Evolutionary conservation across 2,329 filamentous ascomycete genomes (phyloP).

Genomic region (Aspergillus persii): DNA sequence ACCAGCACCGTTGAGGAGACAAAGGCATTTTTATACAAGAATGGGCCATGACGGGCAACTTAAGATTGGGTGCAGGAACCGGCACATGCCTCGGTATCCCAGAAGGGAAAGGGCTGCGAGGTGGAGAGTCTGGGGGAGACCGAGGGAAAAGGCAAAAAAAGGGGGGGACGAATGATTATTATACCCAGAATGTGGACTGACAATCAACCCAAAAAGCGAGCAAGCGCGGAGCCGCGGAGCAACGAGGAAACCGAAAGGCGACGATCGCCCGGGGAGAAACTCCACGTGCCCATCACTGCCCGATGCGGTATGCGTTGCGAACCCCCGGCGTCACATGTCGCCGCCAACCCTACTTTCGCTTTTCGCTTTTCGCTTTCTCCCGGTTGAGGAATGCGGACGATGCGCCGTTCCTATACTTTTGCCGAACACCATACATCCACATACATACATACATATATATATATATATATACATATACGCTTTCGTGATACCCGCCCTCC

Average conservation of each 20-base stretch:
- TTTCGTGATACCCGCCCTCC: too few relatives aligned
- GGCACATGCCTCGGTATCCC: slow-evolving; percentile 24
- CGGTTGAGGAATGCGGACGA: too few relatives aligned
- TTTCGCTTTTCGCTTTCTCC: not conserved
- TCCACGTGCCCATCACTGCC: slow-evolving; percentile 10
- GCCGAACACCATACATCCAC: too few relatives aligned
- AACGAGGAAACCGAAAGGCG: too few relatives aligned
- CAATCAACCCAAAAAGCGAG: too few relatives aligned
- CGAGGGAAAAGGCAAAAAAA: not conserved
- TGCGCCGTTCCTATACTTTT: too few relatives aligned
- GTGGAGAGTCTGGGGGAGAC: not conserved
- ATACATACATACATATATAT: too few relatives aligned
- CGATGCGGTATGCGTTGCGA: slow-evolving; percentile 20
- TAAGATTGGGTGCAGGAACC: not conserved
- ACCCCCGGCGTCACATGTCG: not conserved
- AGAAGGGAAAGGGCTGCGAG: slow-evolving; percentile 9
- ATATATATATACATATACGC: too few relatives aligned
- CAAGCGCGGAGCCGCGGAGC: too few relatives aligned
- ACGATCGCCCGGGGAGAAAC: too few relatives aligned
- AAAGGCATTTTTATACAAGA: not conserved
- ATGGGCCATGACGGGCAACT: not conserved
- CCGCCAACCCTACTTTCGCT: not conserved
- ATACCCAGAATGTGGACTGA: too few relatives aligned
- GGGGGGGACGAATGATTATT: not conserved
- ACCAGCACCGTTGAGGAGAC: not conserved